Evolutionary conservation across 306 rosid genomes (phyloP).

Genomic region (Datisca glomerata): DNA sequence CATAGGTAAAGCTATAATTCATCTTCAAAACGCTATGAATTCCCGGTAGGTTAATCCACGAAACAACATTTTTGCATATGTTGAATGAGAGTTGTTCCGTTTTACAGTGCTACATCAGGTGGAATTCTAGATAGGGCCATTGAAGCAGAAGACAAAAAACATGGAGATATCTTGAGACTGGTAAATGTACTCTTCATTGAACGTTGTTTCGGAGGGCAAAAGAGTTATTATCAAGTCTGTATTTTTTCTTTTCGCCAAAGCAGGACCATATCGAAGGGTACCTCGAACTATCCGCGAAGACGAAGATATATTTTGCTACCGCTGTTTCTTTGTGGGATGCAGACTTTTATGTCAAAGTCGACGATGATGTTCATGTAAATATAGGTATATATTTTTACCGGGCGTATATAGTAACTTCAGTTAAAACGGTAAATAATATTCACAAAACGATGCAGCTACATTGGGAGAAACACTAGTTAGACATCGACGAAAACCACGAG

Average conservation of each 20-base stretch:
- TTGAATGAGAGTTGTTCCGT: not conserved
- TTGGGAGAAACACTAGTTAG: slow-evolving; percentile 87
- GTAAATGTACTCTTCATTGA: slow-evolving; percentile 22
- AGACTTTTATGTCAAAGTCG: slow-evolving; percentile 93
- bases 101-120: slow-evolving; percentile 85
- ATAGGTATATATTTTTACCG: slow-evolving; percentile 54
- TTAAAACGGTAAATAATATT: not conserved
- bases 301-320: slow-evolving; percentile 77
- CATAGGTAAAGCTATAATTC: slow-evolving; percentile 53
- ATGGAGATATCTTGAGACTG: slow-evolving; percentile 95
- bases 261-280: slow-evolving; percentile 99
- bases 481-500: slow-evolving; percentile 62
- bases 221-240: too few species aligned
- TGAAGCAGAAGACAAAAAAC: slow-evolving; percentile 93
- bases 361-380: slow-evolving; percentile 95
- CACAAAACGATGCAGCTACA: slow-evolving; percentile 41
- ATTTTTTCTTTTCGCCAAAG: slow-evolving; percentile 1
- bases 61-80: too few species aligned
- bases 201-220: too few species aligned
- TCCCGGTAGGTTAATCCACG: too few species aligned
- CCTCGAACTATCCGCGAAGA: slow-evolving; percentile 94
- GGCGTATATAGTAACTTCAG: too few species aligned
- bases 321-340: slow-evolving; percentile 95
- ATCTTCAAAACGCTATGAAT: too few species aligned
- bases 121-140: slow-evolving; percentile 95